Base-by-base conservation (phyloP, 441 rosid genomes). In the Erodium chrysanthum region DNA sequence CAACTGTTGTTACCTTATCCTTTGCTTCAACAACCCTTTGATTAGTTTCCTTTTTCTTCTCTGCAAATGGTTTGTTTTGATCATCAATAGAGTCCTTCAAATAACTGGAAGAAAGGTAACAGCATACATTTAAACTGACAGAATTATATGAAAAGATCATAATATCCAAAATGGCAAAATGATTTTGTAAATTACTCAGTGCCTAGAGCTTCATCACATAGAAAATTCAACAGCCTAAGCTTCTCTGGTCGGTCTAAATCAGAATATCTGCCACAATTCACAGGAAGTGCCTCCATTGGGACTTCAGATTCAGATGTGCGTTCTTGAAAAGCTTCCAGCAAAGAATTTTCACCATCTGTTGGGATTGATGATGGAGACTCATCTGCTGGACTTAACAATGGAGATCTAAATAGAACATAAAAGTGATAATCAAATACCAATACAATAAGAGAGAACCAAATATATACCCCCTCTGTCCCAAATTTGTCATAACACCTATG, bases 171-270 rank as follows among this genome's bases (percentile, higher is more conserved):
- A 42, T 25, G 15, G 8, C 48, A 42, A 42, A 42, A 42, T 25
- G 15, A 11, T 1, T 15, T 66, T 65, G 37, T 72, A 73, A 78
- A 96, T 83, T 88, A 93, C 95, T 22, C 65, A 0, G 89, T 86
- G 79, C 81, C 77, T 64, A 91, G 89, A 50, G 83, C 83, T 78
- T 90, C 97, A 78, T 90, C 93, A 68, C 91, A 90, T 20, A 92
- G 81, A 80, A 88, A 83, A 74, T 84, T 88, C 68, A 92, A 75
- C 67, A 92, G 85, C 73, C 78, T 82, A 64, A 90, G 88, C 85
- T 86, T 92, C 70, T 75, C 63, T 5, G 74, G 76, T 68, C 76
- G 66, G 68, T 78, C 80, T 68, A 88, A 67, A 68, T 68, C 65
- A 61, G 81, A 84, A 73, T 87, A 92, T 37, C 69, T 86, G 71